phyloP scores from a whole-genome alignment of 805 yeast genomes.

The Candida nonsorbophila region DNA sequence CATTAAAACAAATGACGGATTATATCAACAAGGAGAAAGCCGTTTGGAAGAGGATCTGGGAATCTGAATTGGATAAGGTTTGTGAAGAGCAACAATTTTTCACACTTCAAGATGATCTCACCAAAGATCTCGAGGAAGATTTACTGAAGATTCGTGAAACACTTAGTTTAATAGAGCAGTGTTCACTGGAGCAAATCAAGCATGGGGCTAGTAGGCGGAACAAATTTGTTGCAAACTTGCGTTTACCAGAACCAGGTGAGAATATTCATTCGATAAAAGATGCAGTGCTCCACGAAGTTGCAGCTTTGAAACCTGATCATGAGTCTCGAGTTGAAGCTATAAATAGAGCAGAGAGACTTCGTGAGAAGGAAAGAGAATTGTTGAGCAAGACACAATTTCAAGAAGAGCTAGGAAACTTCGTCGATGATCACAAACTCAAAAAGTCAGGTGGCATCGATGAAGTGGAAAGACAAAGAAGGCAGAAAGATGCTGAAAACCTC shows the following conservation, averaged over 20 bases:
- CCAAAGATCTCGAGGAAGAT: constrained; percentile 76
- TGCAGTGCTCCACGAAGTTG: constrained; percentile 77
- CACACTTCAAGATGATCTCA: constrained; percentile 82
- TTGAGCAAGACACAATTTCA: constrained; percentile 61
- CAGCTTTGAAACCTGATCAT: constrained; percentile 76
- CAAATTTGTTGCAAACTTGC: constrained; percentile 35
- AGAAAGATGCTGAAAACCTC: constrained; percentile 68
- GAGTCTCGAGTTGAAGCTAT: constrained; percentile 84
- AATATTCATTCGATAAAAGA: constrained; percentile 58
- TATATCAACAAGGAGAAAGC: constrained; percentile 70
- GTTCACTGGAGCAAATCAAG: constrained; percentile 72
- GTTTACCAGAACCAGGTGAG: constrained; percentile 55
- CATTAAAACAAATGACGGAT: constrained; percentile 48
- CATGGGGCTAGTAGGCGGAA: constrained; percentile 40
- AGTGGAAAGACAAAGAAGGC: constrained; percentile 61
- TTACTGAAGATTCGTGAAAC: constrained; percentile 77
- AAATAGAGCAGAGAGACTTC: constrained; percentile 74
- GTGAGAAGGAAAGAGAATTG: constrained; percentile 65
- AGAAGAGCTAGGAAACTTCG: constrained; percentile 82
- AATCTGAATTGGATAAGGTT: constrained; percentile 78
- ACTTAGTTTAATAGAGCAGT: constrained; percentile 71
- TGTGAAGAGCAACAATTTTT: constrained; percentile 93
- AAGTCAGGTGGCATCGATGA: constrained; percentile 89
- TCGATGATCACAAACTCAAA: constrained; percentile 68
- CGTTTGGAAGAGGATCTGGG: constrained; percentile 90